Evolutionary conservation across 345 rosid genomes (phyloP).

Genomic region (Pugionium cornutum): DNA sequence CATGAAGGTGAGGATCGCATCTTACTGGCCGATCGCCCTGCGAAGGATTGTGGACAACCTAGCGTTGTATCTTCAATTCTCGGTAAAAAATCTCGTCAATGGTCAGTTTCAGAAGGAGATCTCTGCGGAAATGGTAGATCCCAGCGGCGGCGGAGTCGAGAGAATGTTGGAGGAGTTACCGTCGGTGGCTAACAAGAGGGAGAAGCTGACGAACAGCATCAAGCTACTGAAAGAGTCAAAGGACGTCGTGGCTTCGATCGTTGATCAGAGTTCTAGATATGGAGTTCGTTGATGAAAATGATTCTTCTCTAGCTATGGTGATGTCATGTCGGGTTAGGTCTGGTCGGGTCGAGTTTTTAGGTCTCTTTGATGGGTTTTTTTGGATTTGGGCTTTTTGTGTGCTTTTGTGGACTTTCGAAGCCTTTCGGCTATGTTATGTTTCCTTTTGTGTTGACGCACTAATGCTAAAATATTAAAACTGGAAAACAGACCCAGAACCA

Average conservation of each 20-base stretch:
- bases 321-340: no score
- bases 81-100: constrained; percentile 32
- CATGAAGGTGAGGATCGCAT: constrained; percentile 37
- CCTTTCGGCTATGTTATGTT: no score
- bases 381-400: no score
- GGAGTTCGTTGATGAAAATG: constrained; percentile 12
- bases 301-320: no score
- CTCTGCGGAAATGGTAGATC: constrained; percentile 27
- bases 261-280: constrained; percentile 16
- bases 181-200: constrained; percentile 35
- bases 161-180: constrained; percentile 38
- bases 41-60: constrained; percentile 40
- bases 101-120: constrained; percentile 36
- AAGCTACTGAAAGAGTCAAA: constrained; percentile 43
- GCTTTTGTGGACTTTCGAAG: no score
- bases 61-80: constrained; percentile 35
- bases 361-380: no score
- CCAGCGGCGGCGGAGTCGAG: constrained; percentile 18
- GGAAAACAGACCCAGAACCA: no score
- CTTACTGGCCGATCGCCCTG: constrained; percentile 40
- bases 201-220: constrained; percentile 39
- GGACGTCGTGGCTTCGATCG: constrained; percentile 31
- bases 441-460: no score
- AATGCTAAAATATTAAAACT: no score
- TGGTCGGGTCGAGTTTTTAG: no score